These are phyloP conservation scores for Chlorella variabilis DNA, from an alignment of 163 green algal genomes.

Conservation along the genomic window DNA sequence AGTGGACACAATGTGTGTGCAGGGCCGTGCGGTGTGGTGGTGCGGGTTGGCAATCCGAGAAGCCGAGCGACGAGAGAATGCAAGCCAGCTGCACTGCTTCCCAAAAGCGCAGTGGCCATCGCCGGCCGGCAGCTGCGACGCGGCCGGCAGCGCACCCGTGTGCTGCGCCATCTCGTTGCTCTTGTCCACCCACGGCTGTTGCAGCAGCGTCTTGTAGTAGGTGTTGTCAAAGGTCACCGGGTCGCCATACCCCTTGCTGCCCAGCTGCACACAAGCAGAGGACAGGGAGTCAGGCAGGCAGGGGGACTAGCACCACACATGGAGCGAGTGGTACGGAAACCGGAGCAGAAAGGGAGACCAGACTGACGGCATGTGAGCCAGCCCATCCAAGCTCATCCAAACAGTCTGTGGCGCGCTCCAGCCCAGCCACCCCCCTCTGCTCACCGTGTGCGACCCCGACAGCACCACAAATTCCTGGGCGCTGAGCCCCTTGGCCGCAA, in stretches of 20 bases:
- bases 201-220: slow-evolving; percentile 88
- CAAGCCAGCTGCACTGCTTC: too few relatives aligned
- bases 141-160: slow-evolving; percentile 20
- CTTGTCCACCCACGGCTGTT: slow-evolving; percentile 78
- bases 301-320: background rate
- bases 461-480: slow-evolving; percentile 83
- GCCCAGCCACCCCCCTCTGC: background rate
- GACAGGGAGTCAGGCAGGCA: background rate
- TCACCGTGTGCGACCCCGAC: slow-evolving; percentile 84
- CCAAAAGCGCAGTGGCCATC: too few relatives aligned
- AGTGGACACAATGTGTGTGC: too few relatives aligned
- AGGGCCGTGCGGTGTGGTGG: too few relatives aligned
- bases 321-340: too few relatives aligned
- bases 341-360: too few relatives aligned
- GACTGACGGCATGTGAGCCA: too few relatives aligned
- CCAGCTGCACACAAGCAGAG: slow-evolving; percentile 51
- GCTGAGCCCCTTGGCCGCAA: slow-evolving; percentile 76
- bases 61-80: too few relatives aligned
- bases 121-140: background rate
- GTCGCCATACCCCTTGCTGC: slow-evolving; percentile 90
- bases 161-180: slow-evolving; percentile 74
- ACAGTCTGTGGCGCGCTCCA: too few relatives aligned
- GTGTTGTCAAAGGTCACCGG: slow-evolving; percentile 90
- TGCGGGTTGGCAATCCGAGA: too few relatives aligned
- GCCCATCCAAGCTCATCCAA: too few relatives aligned